Evolutionary conservation across 345 rosid species (phyloP), one percentile per base, ranked within the genome.

Genomic region (Lepidium africanum): DNA sequence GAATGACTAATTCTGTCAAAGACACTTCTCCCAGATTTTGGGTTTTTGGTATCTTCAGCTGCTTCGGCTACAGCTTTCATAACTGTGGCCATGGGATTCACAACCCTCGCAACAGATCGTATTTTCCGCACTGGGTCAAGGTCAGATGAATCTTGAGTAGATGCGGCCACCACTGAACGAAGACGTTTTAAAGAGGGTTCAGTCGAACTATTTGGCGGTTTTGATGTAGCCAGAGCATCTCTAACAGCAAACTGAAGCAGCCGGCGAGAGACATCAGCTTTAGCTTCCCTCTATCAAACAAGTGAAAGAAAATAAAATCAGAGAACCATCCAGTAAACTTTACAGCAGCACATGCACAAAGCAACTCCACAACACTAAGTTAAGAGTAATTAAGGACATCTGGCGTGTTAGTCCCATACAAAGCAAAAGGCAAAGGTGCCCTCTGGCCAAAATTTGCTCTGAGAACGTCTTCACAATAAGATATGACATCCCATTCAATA

Each of bases 241-340:
- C 97, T 82, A 58, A 95, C 88, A 32, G 99, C 99, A 82, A 83
- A 91, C 59, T 95, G 97, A 75, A 95, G 96, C 25, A 93, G 81
- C 67, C 98, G 83, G 43, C 96, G 76, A 43, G 99, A 87, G 63
- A 88, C 97, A 81, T 79, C 84, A 49, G 82, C 75, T 42, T 76
- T 78, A 53, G 84, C 80, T 61, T 85, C 96, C 81, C 84, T 86
- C 97, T 94, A 27, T 76, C 72, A 65, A 51, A 59, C 39, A 76
- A 42, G 63, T 35, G 21, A 65, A 75, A 40, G 32, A 38, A 70
- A 40, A 56, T 19, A 69, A 49, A 41, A 63, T 75, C 61, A 69
- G 78, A 69, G 10, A 69, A 41, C 66, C 23, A 63, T 40, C 21
- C 64, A 48, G 42, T 63, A 33, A 40, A 9, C 52, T 37, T 52